These are phyloP conservation scores for Termitomyces sp. DNA, from an alignment of 768 basidiomycete species.

Conservation along the genomic window DNA sequence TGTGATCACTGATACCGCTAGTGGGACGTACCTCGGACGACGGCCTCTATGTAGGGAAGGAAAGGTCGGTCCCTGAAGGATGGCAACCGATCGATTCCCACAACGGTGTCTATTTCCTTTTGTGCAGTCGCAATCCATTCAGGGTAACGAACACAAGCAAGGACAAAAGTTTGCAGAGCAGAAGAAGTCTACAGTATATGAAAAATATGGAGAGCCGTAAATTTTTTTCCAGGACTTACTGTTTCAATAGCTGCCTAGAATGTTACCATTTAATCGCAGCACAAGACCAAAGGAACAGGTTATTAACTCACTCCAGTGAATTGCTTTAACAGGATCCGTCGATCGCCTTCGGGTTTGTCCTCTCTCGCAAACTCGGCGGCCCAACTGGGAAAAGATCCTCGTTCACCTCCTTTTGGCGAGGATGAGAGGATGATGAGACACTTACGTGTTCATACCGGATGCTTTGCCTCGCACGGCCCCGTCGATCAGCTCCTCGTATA, in stretches of 20 bases:
- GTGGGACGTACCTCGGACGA: background rate
- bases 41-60: background rate
- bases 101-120: background rate
- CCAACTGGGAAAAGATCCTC: background rate
- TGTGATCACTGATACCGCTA: background rate
- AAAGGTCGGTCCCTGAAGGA: background rate
- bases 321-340: background rate
- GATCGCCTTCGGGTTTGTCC: background rate
- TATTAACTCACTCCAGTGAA: background rate
- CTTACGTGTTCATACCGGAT: background rate
- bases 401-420: background rate
- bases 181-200: background rate
- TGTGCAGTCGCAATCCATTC: background rate
- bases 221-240: background rate
- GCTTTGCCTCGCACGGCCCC: background rate
- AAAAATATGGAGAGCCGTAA: background rate
- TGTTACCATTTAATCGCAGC: background rate
- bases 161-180: background rate
- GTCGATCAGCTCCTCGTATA: background rate
- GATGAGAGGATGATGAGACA: background rate
- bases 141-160: background rate
- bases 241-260: background rate
- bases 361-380: background rate
- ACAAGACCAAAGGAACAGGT: background rate
- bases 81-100: background rate